Base-by-base conservation (phyloP, 148 eudicot genomes). In the Chenopodium suecicum region DNA sequence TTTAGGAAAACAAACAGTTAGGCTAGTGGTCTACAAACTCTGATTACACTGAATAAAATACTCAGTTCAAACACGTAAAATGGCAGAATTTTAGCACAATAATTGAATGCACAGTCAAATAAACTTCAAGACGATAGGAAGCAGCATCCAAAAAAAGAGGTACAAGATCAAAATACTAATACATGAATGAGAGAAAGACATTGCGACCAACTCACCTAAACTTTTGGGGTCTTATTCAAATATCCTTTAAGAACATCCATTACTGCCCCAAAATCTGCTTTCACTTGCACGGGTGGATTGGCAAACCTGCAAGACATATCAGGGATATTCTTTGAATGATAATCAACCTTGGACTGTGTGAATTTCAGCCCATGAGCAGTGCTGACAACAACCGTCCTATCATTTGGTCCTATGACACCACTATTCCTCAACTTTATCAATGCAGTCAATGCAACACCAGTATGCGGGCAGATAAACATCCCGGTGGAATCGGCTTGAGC, bases 401-500 rank as follows among this genome's bases (percentile, higher is more conserved):
- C 97, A 9, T 85, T 89, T 0, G 92, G 89, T 0, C 86, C 86
- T 29, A 95, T 93, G 62, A 95, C 85, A 69, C 98, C 98, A 3
- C 87, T 89, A 9, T 87, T 84, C 84, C 98, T 92, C 83, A 95
- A 78, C 88, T 95, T 95, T 20, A 79, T 56, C 90, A 95, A 80
- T 10, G 98, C 98, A 1, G 91, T 87, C 87, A 95, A 79, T 0
- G 98, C 98, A 73, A 95, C 99, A 37, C 99, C 99, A 7, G 99
- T 95, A 74, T 95, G 99, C 2, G 99, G 99, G 81, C 98, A 95
- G 3, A 93, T 92, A 78, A 95, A 95, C 99, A 95, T 95, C 72
- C 99, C 99, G 1, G 99, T 93, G 0, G 98, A 95, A 78, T 95
- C 99, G 0, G 99, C 99, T 54, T 92, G 93, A 27, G 98, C 99